phyloP scores from a whole-genome alignment of 2,329 filamentous ascomycete genomes.

The Chaetomium olivaceum region DNA sequence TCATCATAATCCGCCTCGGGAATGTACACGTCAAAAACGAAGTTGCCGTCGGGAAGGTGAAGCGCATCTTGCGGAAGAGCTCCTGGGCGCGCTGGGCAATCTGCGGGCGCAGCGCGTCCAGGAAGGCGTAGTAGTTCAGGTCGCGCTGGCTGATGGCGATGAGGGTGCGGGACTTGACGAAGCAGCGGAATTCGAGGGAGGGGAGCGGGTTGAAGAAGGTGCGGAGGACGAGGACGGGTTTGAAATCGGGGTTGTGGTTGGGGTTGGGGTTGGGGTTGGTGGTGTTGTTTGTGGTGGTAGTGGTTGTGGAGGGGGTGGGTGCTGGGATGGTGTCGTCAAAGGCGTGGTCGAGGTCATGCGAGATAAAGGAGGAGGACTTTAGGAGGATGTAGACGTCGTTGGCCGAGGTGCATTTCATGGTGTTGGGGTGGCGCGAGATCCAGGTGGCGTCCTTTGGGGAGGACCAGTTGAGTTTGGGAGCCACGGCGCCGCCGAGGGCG shows the following conservation, averaged over 20 bases:
- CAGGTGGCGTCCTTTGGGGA: slow-evolving; percentile 93
- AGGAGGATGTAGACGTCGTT: slow-evolving; percentile 93
- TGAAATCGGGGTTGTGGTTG: slow-evolving; percentile 52
- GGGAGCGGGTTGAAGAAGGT: slow-evolving; percentile 89
- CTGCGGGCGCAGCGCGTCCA: slow-evolving; percentile 62
- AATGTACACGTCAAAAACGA: slow-evolving; percentile 90
- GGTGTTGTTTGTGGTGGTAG: slow-evolving; percentile 34
- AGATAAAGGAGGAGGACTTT: slow-evolving; percentile 93
- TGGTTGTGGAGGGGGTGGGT: slow-evolving; percentile 32
- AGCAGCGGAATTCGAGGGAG: slow-evolving; percentile 91
- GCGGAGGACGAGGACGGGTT: slow-evolving; percentile 79
- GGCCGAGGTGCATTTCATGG: slow-evolving; percentile 82
- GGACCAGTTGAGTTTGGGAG: slow-evolving; percentile 97
- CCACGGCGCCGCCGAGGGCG: slow-evolving; percentile 81
- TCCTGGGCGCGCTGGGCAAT: slow-evolving; percentile 68
- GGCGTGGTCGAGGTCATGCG: slow-evolving; percentile 89
- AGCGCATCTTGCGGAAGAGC: slow-evolving; percentile 76
- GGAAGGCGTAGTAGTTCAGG: slow-evolving; percentile 85
- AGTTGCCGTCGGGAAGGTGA: slow-evolving; percentile 80
- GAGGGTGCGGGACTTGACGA: slow-evolving; percentile 79
- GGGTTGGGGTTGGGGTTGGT: no score
- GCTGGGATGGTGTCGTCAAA: slow-evolving; percentile 72
- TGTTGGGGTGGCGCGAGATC: slow-evolving; percentile 83
- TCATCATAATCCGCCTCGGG: slow-evolving; percentile 57
- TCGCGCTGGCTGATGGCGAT: slow-evolving; percentile 87